Conservation (phyloP, 805 yeast genomes). For the Monosporozyma aerobia region DNA sequence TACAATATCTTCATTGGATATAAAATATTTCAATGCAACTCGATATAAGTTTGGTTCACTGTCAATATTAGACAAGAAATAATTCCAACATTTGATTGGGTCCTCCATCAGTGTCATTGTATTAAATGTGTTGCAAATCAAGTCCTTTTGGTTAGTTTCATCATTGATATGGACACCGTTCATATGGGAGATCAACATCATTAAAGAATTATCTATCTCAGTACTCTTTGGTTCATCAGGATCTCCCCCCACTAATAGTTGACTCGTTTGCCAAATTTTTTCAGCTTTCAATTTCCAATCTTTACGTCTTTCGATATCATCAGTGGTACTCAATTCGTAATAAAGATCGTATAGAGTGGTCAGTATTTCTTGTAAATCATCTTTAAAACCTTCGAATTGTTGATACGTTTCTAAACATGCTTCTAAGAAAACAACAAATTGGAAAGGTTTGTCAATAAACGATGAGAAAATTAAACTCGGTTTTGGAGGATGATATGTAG, state of each 20-base stretch:
- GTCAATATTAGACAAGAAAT: constrained; percentile 48
- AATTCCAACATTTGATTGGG: constrained; percentile 44
- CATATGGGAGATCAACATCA: constrained; percentile 33
- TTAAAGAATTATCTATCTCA: constrained; percentile 23
- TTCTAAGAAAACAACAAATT: constrained; percentile 85
- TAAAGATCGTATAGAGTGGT: constrained; percentile 80
- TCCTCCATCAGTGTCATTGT: constrained; percentile 52
- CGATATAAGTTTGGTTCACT: constrained; percentile 57
- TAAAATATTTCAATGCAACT: constrained; percentile 52
- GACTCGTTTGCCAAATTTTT: constrained; percentile 38
- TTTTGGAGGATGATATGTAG: constrained; percentile 84
- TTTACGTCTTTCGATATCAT: constrained; percentile 29
- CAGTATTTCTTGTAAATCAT: constrained; percentile 64
- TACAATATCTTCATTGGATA: constrained; percentile 45
- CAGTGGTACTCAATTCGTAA: constrained; percentile 43
- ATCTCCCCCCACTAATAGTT: constrained; percentile 33
- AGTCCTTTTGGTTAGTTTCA: constrained; percentile 19
- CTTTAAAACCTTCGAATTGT: constrained; percentile 54
- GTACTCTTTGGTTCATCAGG: constrained; percentile 30
- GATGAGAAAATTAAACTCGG: constrained; percentile 82
- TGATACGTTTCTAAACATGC: constrained; percentile 80
- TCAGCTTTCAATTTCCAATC: constrained; percentile 64
- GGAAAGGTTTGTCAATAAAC: constrained; percentile 75
- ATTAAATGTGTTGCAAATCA: constrained; percentile 31
- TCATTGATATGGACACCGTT: constrained; percentile 33